phyloP scores from a whole-genome alignment of 78 protist species.

The Dictyostelium firmibasis region DNA sequence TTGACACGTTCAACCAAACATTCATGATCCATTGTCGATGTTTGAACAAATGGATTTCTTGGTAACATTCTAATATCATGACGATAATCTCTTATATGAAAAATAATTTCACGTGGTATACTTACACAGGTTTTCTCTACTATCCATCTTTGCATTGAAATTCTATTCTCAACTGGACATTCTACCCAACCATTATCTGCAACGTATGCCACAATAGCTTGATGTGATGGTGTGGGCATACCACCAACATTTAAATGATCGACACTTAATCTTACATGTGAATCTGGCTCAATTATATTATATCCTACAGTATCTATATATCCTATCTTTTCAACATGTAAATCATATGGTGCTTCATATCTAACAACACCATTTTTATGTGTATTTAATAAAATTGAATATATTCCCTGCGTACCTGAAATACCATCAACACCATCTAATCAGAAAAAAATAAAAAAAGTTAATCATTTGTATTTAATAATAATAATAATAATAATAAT shows the following conservation, averaged over 20 bases:
- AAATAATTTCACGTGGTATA: constrained; percentile 15
- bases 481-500: too few species aligned
- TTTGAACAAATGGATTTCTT: constrained; percentile 19
- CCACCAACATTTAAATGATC: constrained; percentile 61
- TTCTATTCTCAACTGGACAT: constrained; percentile 15
- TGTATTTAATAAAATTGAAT: neutral
- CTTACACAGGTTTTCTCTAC: neutral
- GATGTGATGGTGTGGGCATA: constrained; percentile 77
- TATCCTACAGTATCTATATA: constrained; percentile 58
- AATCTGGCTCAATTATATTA: constrained; percentile 57
- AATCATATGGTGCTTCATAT: constrained; percentile 53
- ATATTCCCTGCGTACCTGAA: neutral
- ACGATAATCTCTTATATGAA: constrained; percentile 9
- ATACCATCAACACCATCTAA: constrained; percentile 16
- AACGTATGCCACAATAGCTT: constrained; percentile 29
- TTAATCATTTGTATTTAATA: neutral
- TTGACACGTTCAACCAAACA: constrained; percentile 55
- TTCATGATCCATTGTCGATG: constrained; percentile 29
- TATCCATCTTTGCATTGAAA: constrained; percentile 30
- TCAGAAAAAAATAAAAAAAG: neutral
- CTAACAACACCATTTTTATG: neutral
- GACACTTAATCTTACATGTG: constrained; percentile 21
- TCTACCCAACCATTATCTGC: constrained; percentile 41
- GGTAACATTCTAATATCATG: constrained; percentile 13
- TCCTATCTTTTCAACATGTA: constrained; percentile 4